Conservation (phyloP, 352 stramenopile genomes). For the Phytophthora idaei region DNA sequence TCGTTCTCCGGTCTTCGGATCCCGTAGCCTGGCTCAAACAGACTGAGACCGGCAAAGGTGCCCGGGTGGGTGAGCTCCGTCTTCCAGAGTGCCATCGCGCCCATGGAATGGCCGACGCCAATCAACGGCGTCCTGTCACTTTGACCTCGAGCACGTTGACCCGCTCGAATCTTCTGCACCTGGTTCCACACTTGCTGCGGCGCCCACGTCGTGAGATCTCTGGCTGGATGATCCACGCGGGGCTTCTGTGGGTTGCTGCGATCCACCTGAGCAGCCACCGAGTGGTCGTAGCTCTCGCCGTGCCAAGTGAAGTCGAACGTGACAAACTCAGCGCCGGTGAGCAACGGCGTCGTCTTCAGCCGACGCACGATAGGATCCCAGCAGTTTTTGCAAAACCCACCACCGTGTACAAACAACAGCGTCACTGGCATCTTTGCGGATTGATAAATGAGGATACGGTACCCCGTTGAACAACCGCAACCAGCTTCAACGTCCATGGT, state of each 20-base stretch:
- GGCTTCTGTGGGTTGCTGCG: constrained; percentile 33
- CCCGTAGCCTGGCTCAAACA: constrained; percentile 51
- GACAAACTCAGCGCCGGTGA: constrained; percentile 34
- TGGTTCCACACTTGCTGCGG: constrained; percentile 32
- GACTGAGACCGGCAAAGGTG: constrained; percentile 42
- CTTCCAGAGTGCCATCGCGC: constrained; percentile 44
- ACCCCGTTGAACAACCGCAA: not conserved
- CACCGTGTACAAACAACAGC: constrained; percentile 52
- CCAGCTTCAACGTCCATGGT: constrained; percentile 32
- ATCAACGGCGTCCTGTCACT: constrained; percentile 41
- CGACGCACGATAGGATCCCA: constrained; percentile 54
- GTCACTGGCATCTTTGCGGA: constrained; percentile 8
- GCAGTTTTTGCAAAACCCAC: constrained; percentile 44
- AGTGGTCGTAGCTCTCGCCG: constrained; percentile 42
- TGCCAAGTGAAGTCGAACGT: constrained; percentile 53
- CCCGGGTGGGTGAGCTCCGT: constrained; percentile 46
- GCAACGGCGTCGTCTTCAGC: constrained; percentile 31
- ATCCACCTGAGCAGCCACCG: constrained; percentile 25
- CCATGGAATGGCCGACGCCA: constrained; percentile 64
- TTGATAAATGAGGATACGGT: constrained; percentile 14
- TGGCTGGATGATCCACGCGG: constrained; percentile 46
- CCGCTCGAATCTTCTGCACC: constrained; percentile 29
- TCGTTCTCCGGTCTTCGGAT: constrained; percentile 26
- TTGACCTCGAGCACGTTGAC: constrained; percentile 15
- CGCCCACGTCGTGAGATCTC: constrained; percentile 32